Evolutionary conservation across 2,329 filamentous ascomycete genomes (phyloP).

Genomic region (Cladosporium cucumerinum): DNA sequence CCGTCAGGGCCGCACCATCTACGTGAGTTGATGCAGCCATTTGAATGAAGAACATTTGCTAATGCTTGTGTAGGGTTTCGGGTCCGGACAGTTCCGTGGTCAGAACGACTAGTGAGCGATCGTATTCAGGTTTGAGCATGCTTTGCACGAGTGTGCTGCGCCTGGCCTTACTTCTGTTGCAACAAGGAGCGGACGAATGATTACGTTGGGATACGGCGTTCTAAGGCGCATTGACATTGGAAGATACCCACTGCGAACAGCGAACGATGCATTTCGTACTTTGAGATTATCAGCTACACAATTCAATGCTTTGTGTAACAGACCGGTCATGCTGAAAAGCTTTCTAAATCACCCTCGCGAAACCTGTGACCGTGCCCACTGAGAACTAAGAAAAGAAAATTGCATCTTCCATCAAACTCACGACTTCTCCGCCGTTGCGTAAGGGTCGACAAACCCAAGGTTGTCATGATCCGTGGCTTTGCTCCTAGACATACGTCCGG

Average conservation of each 20-base stretch:
- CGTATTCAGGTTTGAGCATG: not conserved
- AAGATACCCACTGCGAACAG: not conserved
- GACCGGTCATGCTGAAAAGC: not conserved
- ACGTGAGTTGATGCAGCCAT: slow-evolving; percentile 17
- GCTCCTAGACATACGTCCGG: slow-evolving; percentile 33
- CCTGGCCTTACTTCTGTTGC: not conserved
- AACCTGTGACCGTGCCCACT: not conserved
- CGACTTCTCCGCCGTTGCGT: not conserved
- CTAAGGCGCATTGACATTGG: not conserved
- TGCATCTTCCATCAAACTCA: not conserved
- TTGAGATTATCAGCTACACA: no score
- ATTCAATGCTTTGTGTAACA: not conserved
- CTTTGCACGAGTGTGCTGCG: not conserved
- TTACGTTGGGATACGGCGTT: not conserved
- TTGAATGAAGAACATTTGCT: not conserved
- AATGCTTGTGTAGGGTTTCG: not conserved
- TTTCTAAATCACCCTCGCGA: not conserved
- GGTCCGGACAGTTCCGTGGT: not conserved
- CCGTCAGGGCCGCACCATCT: slow-evolving; percentile 20
- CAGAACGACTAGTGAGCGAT: not conserved
- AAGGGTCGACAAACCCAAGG: not conserved
- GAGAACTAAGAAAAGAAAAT: not conserved
- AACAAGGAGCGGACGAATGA: not conserved
- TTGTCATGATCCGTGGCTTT: slow-evolving; percentile 29
- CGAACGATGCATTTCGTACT: not conserved